phyloP scores from a whole-genome alignment of 768 basidiomycete species.

The Lactifluus rugatus region DNA sequence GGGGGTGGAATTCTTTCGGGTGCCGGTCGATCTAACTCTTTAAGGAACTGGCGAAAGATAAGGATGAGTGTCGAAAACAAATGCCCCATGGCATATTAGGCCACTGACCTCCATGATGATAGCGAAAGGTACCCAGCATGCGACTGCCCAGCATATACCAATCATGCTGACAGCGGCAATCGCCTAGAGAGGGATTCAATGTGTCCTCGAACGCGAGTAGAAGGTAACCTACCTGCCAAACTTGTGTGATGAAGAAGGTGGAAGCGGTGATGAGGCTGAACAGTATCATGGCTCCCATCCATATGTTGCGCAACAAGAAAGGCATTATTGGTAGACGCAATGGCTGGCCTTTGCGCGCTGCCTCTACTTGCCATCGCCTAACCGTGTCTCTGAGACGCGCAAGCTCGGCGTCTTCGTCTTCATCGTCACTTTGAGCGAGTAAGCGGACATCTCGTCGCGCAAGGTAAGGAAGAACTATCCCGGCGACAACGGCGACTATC shows the following conservation, averaged over 20 bases:
- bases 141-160: slow-evolving; percentile 93
- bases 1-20: not conserved
- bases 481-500: slow-evolving; percentile 77
- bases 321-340: slow-evolving; percentile 81
- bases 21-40: slow-evolving; percentile 12
- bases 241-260: slow-evolving; percentile 80
- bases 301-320: slow-evolving; percentile 85
- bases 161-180: slow-evolving; percentile 74
- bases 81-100: not conserved
- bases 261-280: slow-evolving; percentile 73
- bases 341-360: slow-evolving; percentile 61
- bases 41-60: slow-evolving; percentile 13
- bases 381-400: slow-evolving; percentile 62
- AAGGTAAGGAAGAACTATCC: slow-evolving; percentile 70
- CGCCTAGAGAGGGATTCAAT: slow-evolving; percentile 38
- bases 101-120: slow-evolving; percentile 87
- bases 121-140: slow-evolving; percentile 96
- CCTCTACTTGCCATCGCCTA: slow-evolving; percentile 77
- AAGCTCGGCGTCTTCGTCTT: slow-evolving; percentile 67
- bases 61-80: not conserved
- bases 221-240: slow-evolving; percentile 43
- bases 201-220: not conserved
- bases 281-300: slow-evolving; percentile 78
- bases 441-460: slow-evolving; percentile 74
- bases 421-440: slow-evolving; percentile 58